Conservation (phyloP, 1,284 basidiomycete genomes). For the Malassezia caprae region DNA sequence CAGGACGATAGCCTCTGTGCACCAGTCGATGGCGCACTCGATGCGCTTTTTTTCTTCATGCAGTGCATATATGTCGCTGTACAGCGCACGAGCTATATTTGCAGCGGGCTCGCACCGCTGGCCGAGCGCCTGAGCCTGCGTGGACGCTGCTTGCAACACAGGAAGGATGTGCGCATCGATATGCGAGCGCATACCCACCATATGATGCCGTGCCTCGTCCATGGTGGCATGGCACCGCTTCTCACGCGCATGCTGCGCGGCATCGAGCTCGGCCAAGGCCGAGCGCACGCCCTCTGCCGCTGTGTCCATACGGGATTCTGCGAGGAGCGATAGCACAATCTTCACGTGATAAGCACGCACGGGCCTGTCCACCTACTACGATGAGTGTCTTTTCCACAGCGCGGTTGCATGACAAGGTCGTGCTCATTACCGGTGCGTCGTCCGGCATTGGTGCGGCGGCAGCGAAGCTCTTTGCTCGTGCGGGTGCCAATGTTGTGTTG, state of each 20-base stretch:
- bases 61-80: slow-evolving; percentile 70
- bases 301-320: not conserved
- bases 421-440: slow-evolving; percentile 75
- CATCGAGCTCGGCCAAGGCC: slow-evolving; percentile 1
- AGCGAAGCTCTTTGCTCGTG: slow-evolving; percentile 33
- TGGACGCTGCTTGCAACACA: slow-evolving; percentile 57
- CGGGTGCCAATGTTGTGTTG: slow-evolving; percentile 50
- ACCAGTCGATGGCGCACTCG: slow-evolving; percentile 69
- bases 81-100: slow-evolving; percentile 75
- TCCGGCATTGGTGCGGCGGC: slow-evolving; percentile 61
- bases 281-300: slow-evolving; percentile 9
- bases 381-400: slow-evolving; percentile 30
- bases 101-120: slow-evolving; percentile 61
- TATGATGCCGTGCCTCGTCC: not conserved
- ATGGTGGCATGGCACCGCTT: not conserved
- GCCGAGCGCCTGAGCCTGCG: slow-evolving; percentile 58
- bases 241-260: not conserved
- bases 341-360: not conserved
- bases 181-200: not conserved
- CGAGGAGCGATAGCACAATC: not conserved
- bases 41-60: slow-evolving; percentile 85
- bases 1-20: slow-evolving; percentile 75
- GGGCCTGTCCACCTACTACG: slow-evolving; percentile 14
- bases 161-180: slow-evolving; percentile 55
- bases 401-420: slow-evolving; percentile 63